phyloP scores from a whole-genome alignment of 2,329 filamentous ascomycete genomes.

The Sarocladiaceae sp. region DNA sequence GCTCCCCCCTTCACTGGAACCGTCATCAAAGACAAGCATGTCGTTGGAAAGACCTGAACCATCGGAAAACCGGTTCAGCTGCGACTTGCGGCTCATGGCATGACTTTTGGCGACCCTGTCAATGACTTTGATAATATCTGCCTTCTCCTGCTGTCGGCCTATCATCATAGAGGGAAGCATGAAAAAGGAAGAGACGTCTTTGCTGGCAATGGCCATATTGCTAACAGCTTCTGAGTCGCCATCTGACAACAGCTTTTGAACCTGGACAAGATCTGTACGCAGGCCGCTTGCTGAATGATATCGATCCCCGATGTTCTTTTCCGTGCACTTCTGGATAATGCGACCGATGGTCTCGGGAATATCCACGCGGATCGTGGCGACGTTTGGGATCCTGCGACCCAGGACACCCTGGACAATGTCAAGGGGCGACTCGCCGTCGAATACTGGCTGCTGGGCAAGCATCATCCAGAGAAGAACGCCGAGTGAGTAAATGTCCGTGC shows the following conservation, averaged over 20 bases:
- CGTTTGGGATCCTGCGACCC: slow-evolving; percentile 67
- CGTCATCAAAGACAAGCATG: slow-evolving; percentile 39
- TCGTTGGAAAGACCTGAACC: slow-evolving; percentile 48
- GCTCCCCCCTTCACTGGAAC: slow-evolving; percentile 54
- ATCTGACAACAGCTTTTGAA: slow-evolving; percentile 67
- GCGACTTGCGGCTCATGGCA: slow-evolving; percentile 34
- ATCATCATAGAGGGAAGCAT: slow-evolving; percentile 77
- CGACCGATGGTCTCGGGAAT: slow-evolving; percentile 75
- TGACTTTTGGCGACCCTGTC: slow-evolving; percentile 69
- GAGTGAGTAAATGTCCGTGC: slow-evolving; percentile 90
- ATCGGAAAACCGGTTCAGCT: slow-evolving; percentile 43
- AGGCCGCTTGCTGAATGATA: slow-evolving; percentile 87
- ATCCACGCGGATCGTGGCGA: slow-evolving; percentile 72
- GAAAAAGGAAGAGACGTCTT: slow-evolving; percentile 88
- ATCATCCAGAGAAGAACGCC: slow-evolving; percentile 86
- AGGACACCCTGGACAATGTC: slow-evolving; percentile 91
- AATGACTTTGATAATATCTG: slow-evolving; percentile 66
- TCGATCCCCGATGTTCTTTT: slow-evolving; percentile 78
- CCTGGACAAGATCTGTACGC: slow-evolving; percentile 69
- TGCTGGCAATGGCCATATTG: slow-evolving; percentile 70
- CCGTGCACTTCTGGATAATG: slow-evolving; percentile 87
- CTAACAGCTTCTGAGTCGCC: slow-evolving; percentile 67
- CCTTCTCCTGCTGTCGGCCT: slow-evolving; percentile 66
- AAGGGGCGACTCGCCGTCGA: slow-evolving; percentile 71
- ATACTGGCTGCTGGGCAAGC: slow-evolving; percentile 72